Base-by-base conservation (phyloP, 2,329 filamentous ascomycete genomes). In the Talaromyces sp. region DNA sequence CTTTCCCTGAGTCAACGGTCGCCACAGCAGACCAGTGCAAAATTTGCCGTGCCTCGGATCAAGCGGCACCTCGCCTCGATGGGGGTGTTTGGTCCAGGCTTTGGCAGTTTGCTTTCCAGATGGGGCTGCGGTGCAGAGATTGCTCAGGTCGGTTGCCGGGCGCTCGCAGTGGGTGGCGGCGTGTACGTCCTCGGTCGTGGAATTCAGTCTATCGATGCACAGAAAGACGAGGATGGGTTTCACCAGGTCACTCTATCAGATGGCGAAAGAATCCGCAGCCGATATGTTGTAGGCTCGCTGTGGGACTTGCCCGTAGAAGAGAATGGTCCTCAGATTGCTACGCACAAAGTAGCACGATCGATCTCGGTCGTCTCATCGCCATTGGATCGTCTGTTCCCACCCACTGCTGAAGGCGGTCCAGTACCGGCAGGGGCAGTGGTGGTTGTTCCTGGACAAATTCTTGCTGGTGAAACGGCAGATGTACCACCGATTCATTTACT, bases 41-140 rank as follows among this genome's bases (percentile, higher is more conserved):
- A 87, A 56, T 86, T 86, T 68, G 91, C 91, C 0, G 76, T 98
- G 26, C 82, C 85, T 2, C 82, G 86, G 27, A 89, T 98, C 60
- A 83, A 89, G 66, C 86, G 88, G 51, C 93, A 99, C 74, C 78
- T 98, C 56, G 84, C 85, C 14, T 97, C 93, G 0, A 93, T 96
- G 75, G 93, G 93, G 8, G 79, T 90, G 4, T 93, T 97, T 67
- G 93, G 93, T 0, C 84, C 89, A 54, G 92, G 93, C 10, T 98
- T 98, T 71, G 90, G 90, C 56, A 90, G 91, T 53, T 86, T 99
- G 13, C 85, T 96, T 66, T 89, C 93, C 24, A 97, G 96, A 80
- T 99, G 92, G 88, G 93, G 93, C 53, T 92, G 93, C 29, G 81
- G 89, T 53, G 89, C 91, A 32, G 93, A 99, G 75, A 86, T 98